Percentiles rank a stretch among this genome's conserved stretches.
phyloP scores from a whole-genome alignment of 148 eudicot species.

The Dianthus caryophyllus region DNA sequence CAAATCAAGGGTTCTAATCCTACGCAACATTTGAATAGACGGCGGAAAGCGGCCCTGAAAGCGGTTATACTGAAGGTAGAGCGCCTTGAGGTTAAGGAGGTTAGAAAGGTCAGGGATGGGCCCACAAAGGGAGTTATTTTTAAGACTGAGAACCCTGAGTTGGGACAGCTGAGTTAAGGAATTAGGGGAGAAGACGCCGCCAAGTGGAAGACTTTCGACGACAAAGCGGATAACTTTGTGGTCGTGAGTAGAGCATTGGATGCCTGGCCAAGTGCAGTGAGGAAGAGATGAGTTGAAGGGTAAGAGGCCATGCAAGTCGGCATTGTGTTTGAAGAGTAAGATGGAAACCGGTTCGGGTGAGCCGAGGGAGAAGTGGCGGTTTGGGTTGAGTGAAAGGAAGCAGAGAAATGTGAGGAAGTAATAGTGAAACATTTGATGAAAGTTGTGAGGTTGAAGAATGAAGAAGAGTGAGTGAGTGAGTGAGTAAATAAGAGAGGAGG shows the following conservation, averaged over 20 bases:
- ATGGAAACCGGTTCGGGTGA: too few species aligned
- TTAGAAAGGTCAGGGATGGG: slow-evolving; percentile 44
- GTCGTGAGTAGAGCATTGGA: slow-evolving; percentile 27
- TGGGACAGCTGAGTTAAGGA: slow-evolving; percentile 45
- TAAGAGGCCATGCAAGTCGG: slow-evolving; percentile 37
- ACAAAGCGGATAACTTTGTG: slow-evolving; percentile 33
- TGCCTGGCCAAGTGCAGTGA: slow-evolving; percentile 48
- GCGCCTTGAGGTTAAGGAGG: slow-evolving; percentile 35
- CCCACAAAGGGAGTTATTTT: slow-evolving; percentile 50
- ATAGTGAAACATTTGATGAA: too few species aligned
- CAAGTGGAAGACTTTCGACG: slow-evolving; percentile 23
- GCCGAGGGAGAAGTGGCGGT: too few species aligned
- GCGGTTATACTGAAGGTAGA: slow-evolving; percentile 37
- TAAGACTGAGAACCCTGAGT: slow-evolving; percentile 47
- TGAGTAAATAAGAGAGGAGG: background rate
- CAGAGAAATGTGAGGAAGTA: too few species aligned
- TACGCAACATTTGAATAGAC: slow-evolving; percentile 35
- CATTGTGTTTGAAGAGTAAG: slow-evolving; percentile 35
- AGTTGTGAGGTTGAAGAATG: background rate
- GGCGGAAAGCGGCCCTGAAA: slow-evolving; percentile 36
- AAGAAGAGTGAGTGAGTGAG: background rate
- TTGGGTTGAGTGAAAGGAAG: too few species aligned
- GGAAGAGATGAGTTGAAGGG: slow-evolving; percentile 22
- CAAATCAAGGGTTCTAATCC: slow-evolving; percentile 46
- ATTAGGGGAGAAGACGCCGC: slow-evolving; percentile 34